Evolutionary conservation across 345 rosid species (phyloP).

Genomic region (Euclidium syriacum): DNA sequence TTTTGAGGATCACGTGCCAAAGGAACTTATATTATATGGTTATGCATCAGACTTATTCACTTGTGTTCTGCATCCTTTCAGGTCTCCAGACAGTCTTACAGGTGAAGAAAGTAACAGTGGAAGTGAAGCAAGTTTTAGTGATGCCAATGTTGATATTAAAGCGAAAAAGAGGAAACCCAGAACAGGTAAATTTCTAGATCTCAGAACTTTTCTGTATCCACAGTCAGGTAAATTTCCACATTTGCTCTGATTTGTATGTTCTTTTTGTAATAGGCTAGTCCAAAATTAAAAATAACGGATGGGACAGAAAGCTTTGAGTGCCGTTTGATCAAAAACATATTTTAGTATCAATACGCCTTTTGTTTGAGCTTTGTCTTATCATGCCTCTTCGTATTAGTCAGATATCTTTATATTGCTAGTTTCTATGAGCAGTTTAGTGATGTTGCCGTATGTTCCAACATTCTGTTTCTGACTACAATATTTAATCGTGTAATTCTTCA

Average conservation of each 20-base stretch:
- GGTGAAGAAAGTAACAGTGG: slow-evolving; percentile 48
- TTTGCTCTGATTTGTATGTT: background rate
- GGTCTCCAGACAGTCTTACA: slow-evolving; percentile 56
- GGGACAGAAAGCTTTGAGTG: background rate
- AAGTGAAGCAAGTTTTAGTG: slow-evolving; percentile 45
- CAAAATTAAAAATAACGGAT: background rate
- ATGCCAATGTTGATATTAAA: slow-evolving; percentile 38
- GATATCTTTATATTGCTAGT: background rate
- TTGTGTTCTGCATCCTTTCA: slow-evolving; percentile 29
- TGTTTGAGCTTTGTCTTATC: background rate
- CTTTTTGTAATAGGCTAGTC: background rate
- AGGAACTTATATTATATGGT: background rate
- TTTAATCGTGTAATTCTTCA: slow-evolving; percentile 34
- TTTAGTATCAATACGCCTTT: background rate
- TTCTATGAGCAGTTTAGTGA: background rate
- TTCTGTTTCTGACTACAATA: slow-evolving; percentile 25
- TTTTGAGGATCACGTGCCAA: background rate
- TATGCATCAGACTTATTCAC: slow-evolving; percentile 13
- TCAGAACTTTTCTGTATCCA: background rate
- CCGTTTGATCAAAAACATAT: background rate
- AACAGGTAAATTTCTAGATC: slow-evolving; percentile 41
- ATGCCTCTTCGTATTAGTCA: background rate
- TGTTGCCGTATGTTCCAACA: background rate
- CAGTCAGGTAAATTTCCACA: background rate
- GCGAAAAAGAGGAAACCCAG: slow-evolving; percentile 41